These are phyloP conservation scores for Zychaea mexicana DNA, from an alignment of 371 early-diverging fungal species.

Conservation along the genomic window DNA sequence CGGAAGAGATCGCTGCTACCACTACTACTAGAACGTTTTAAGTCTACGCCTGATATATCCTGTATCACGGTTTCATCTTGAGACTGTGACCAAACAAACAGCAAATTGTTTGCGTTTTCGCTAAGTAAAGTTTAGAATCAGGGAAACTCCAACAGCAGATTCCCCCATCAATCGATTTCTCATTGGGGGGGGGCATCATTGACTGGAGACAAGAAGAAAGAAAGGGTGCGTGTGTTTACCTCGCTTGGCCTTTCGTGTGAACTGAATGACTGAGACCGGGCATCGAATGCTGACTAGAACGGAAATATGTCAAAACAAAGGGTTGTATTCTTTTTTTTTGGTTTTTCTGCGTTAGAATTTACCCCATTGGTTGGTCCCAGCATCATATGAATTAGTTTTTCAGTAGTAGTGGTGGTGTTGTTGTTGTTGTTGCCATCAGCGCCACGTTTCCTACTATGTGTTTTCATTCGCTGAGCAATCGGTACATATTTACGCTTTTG, in stretches of 20 bases:
- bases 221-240: neutral
- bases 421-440: neutral
- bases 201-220: no score
- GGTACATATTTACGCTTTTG: constrained; percentile 20
- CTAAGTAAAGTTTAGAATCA: constrained; percentile 49
- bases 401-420: neutral
- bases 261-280: neutral
- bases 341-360: neutral
- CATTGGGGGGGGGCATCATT: neutral
- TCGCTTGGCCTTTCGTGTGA: neutral
- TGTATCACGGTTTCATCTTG: constrained; percentile 37
- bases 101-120: constrained; percentile 35
- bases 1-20: constrained; percentile 3
- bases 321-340: neutral
- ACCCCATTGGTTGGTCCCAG: neutral
- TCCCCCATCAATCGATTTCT: neutral
- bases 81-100: constrained; percentile 45
- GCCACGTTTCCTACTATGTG: neutral
- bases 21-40: no score
- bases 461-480: constrained; percentile 17
- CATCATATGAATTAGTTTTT: neutral
- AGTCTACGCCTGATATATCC: neutral
- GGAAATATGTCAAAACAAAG: neutral
- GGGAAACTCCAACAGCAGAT: constrained; percentile 16
- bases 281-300: constrained; percentile 15